A percentile compares a stretch with the other conserved stretches of the same genome.
Conservation (phyloP, 257 asterid genomes). For the Plantago major region DNA sequence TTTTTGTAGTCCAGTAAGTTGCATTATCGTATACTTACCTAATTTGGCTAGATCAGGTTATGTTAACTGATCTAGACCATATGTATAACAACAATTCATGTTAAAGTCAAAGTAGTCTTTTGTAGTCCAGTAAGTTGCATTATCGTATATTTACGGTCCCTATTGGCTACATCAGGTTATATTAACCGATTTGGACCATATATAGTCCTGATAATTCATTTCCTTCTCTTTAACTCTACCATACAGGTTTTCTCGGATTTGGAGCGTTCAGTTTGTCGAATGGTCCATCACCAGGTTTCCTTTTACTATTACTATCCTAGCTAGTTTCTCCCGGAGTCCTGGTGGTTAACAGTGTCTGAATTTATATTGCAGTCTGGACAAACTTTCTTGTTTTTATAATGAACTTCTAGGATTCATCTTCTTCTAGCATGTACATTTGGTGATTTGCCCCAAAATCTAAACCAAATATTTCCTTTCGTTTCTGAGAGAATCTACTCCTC, state of each 20-base stretch:
- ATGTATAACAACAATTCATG: background rate
- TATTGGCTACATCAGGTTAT: background rate
- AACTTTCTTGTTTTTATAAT: conserved; percentile 1
- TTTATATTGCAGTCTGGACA: conserved; percentile 12
- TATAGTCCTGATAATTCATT: conserved; percentile 7
- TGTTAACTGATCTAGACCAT: conserved; percentile 10
- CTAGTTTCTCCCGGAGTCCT: conserved; percentile 9
- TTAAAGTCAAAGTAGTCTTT: background rate
- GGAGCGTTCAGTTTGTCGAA: conserved; percentile 98
- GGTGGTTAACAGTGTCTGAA: conserved; percentile 7
- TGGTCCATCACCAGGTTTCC: conserved; percentile 95
- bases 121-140: background rate
- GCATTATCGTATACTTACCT: background rate
- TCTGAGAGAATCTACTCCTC: conserved; percentile 25
- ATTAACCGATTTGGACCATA: conserved; percentile 10
- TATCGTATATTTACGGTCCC: background rate
- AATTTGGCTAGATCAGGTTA: background rate
- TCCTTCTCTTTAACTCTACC: conserved; percentile 13
- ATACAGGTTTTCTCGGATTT: conserved; percentile 94
- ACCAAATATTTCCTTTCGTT: conserved; percentile 21
- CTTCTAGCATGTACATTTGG: conserved; percentile 4
- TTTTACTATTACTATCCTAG: conserved; percentile 15
- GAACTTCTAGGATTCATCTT: conserved; percentile 10
- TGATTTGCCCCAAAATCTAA: conserved; percentile 9
- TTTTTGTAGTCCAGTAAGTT: background rate